These are phyloP conservation scores for Rhizopogon roseolus DNA, from an alignment of 768 basidiomycete genomes.

Conservation along the genomic window DNA sequence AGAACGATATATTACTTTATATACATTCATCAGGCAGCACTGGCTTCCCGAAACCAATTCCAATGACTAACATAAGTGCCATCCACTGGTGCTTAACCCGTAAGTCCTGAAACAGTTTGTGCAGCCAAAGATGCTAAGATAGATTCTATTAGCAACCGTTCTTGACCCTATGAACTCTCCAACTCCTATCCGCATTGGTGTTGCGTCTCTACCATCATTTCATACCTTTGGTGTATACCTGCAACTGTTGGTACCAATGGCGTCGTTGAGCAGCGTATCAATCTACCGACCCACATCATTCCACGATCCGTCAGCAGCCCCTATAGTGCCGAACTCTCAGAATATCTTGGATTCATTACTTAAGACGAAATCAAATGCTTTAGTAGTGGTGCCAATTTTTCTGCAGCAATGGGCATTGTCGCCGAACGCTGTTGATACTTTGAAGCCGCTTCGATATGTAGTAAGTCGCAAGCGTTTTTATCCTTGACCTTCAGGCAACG, in stretches of 20 bases:
- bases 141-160: slow-evolving; percentile 1
- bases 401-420: slow-evolving; percentile 32
- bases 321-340: slow-evolving; percentile 33
- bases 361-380: slow-evolving; percentile 19
- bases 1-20: slow-evolving; percentile 37
- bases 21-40: slow-evolving; percentile 49
- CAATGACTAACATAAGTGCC: slow-evolving; percentile 28
- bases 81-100: slow-evolving; percentile 31
- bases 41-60: slow-evolving; percentile 44
- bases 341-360: slow-evolving; percentile 33
- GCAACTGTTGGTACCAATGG: slow-evolving; percentile 16
- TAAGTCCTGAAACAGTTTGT: slow-evolving; percentile 17
- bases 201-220: slow-evolving; percentile 23
- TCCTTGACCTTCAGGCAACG: too few species aligned
- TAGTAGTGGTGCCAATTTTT: slow-evolving; percentile 35
- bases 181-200: slow-evolving; percentile 12
- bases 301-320: slow-evolving; percentile 17
- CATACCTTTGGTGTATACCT: slow-evolving; percentile 16
- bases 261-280: slow-evolving; percentile 9
- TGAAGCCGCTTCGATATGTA: slow-evolving; percentile 22
- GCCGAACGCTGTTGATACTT: slow-evolving; percentile 14
- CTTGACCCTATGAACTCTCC: slow-evolving; percentile 2
- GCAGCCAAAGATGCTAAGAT: background rate
- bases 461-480: slow-evolving; percentile 16
- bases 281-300: slow-evolving; percentile 24